Conservation (phyloP, 1,139 yeast genomes). For the Hemisphaericaspora xylofermentans region DNA sequence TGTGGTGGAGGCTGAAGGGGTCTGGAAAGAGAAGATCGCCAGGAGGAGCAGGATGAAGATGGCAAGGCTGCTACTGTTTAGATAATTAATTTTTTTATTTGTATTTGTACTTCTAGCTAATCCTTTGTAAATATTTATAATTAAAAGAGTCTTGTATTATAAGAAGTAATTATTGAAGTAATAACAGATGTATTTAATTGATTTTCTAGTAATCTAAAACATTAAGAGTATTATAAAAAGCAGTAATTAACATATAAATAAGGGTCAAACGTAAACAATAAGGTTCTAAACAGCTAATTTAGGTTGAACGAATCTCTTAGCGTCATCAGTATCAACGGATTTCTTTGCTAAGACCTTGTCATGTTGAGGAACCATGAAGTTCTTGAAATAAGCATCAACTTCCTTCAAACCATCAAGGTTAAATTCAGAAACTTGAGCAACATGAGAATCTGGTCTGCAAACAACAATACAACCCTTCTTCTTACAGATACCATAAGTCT, state of each 20-base stretch:
- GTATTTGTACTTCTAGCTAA: not conserved
- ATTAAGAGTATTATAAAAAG: no score
- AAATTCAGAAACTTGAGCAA: conserved; percentile 22
- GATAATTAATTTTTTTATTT: not conserved
- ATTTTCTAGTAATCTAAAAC: no score
- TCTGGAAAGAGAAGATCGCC: conserved; percentile 25
- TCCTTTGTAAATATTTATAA: no score
- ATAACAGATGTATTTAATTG: no score
- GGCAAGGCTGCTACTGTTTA: not conserved
- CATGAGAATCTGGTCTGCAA: conserved; percentile 36
- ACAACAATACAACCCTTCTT: conserved; percentile 26
- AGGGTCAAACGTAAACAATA: no score
- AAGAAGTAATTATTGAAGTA: no score
- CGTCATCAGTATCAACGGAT: conserved; percentile 7
- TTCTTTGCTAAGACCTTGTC: conserved; percentile 10
- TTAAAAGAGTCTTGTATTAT: no score
- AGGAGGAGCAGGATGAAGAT: conserved; percentile 2
- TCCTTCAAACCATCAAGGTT: conserved; percentile 18
- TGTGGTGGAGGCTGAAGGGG: conserved; percentile 52
- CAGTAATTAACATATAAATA: not conserved
- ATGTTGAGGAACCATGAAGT: conserved; percentile 22
- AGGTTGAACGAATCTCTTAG: conserved; percentile 12
- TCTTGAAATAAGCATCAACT: conserved; percentile 21
- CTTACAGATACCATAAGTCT: conserved; percentile 25
- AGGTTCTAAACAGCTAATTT: conserved; percentile 13